Evolutionary conservation across 2,329 filamentous ascomycete species (phyloP).

Genomic region (Sphaerulina vaccinii): DNA sequence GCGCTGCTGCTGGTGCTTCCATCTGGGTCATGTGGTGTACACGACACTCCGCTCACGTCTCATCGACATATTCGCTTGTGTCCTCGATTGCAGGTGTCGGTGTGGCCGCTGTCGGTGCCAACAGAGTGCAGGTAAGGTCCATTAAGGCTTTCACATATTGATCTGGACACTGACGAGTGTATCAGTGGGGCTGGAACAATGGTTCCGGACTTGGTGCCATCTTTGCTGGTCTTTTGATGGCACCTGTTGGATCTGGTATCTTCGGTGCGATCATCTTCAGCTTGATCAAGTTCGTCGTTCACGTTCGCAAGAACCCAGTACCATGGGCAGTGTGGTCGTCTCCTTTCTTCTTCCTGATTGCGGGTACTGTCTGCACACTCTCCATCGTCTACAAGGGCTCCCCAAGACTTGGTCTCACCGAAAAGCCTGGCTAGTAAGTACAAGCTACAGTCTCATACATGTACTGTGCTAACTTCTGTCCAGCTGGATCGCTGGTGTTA

Average conservation of each 20-base stretch:
- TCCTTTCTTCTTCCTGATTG: slow-evolving; percentile 49
- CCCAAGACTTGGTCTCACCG: slow-evolving; percentile 49
- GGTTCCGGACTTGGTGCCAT: slow-evolving; percentile 46
- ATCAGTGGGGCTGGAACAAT: slow-evolving; percentile 38
- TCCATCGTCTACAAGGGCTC: slow-evolving; percentile 57
- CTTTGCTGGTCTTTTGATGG: slow-evolving; percentile 46
- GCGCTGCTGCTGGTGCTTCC: slow-evolving; percentile 47
- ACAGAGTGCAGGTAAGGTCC: slow-evolving; percentile 43
- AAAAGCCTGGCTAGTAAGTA: slow-evolving; percentile 34
- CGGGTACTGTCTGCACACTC: slow-evolving; percentile 48
- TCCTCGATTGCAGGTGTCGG: slow-evolving; percentile 50
- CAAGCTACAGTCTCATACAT: background rate
- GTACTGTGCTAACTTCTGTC: slow-evolving; percentile 39
- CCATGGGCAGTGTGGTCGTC: slow-evolving; percentile 51
- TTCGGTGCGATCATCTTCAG: slow-evolving; percentile 51
- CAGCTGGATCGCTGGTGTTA: slow-evolving; percentile 56
- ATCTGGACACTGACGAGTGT: slow-evolving; percentile 55
- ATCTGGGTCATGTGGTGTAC: slow-evolving; percentile 57
- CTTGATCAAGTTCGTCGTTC: slow-evolving; percentile 48
- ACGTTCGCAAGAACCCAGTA: slow-evolving; percentile 49
- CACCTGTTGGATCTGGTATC: slow-evolving; percentile 47
- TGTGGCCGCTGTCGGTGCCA: slow-evolving; percentile 52
- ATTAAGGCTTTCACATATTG: slow-evolving; percentile 58
- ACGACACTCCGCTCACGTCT: slow-evolving; percentile 56
- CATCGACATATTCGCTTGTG: slow-evolving; percentile 61